Conservation (phyloP, 2,329 filamentous ascomycete genomes). For the Fusarium paranaense region DNA sequence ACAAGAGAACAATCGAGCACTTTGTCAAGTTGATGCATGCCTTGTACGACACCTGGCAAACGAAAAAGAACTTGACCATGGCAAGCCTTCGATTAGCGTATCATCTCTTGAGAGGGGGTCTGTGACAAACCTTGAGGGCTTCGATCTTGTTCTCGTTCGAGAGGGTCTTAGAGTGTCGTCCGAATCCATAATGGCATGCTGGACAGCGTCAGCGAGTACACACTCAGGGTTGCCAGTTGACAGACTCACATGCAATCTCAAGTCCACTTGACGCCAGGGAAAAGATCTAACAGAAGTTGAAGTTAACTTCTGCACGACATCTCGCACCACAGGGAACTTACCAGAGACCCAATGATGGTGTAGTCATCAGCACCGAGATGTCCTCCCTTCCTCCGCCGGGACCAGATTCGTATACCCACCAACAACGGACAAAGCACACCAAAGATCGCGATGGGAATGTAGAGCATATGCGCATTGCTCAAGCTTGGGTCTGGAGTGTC, state of each 20-base stretch:
- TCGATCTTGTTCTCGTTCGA: slow-evolving; percentile 27
- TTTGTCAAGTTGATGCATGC: slow-evolving; percentile 48
- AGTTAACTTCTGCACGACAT: background rate
- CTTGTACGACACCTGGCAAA: slow-evolving; percentile 47
- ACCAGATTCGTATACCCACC: slow-evolving; percentile 35
- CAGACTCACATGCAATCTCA: slow-evolving; percentile 28
- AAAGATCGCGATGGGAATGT: slow-evolving; percentile 42
- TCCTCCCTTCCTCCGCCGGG: slow-evolving; percentile 30
- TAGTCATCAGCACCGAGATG: slow-evolving; percentile 41
- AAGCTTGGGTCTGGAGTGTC: slow-evolving; percentile 19
- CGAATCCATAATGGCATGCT: slow-evolving; percentile 43
- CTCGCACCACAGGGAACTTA: background rate
- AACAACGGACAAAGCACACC: slow-evolving; percentile 37
- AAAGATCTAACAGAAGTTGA: slow-evolving; percentile 9
- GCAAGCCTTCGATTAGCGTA: background rate
- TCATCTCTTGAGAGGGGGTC: background rate
- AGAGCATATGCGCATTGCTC: slow-evolving; percentile 40
- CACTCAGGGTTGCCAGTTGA: background rate
- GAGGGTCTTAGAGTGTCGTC: slow-evolving; percentile 29
- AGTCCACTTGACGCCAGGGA: slow-evolving; percentile 27
- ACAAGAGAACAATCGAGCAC: slow-evolving; percentile 49
- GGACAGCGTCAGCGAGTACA: background rate
- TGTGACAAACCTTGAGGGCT: slow-evolving; percentile 31
- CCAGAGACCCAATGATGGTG: slow-evolving; percentile 36
- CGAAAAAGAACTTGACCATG: slow-evolving; percentile 39